Evolutionary conservation across 2,329 filamentous ascomycete species (phyloP), one percentile per base, ranked within the genome.

Genomic region (Acrocalymma vagum): DNA sequence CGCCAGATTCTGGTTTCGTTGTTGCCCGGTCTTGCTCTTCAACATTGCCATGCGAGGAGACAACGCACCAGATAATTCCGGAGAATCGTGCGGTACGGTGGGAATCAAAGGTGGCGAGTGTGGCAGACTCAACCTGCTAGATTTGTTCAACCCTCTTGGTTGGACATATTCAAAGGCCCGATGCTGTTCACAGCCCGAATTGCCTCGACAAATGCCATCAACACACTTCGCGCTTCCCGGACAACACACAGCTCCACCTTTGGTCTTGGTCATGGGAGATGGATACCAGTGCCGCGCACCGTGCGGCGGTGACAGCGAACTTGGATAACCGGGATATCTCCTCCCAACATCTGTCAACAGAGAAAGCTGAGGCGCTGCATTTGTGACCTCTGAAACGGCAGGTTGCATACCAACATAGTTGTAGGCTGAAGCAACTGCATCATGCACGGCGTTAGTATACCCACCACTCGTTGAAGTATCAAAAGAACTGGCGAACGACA

Each of bases 311-410:
- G 65, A 66, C 1, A 62, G 34, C 5, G 64, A 59, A 6, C 38
- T 62, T 6, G 61, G 64, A 21, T 68, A 69, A 26, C 65, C 66
- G 9, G 62, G 66, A 29, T 59, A 62, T 22, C 39, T 62, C n/a
- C 60, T 48, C 3, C 57, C 48, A 1, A 64, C 43, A n/a, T 62
- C 62, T 4, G 61, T 67, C 21, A 60, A 35, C 8, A 61, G 41
- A 6, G 60, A 56, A 6, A 65, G 36, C 2, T 38, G 49, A 6
- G 54, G 30, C 31, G 32, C 47, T n/a, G 36, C 21, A 7, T 16
- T 24, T 7, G 44, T 29, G 1, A 45, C 31, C 5, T 36, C 39
- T 6, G 39, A 38, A 2, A 42, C 10, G 14, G 37, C 34, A 6
- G 37, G 22, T 29, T 42, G 42, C 37, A 53, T 32, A 6, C 55